Evolutionary conservation across 495 filamentous ascomycete genomes (phyloP), one percentile per base, ranked within the genome.

Genomic region (Aspergillus funiculosus): DNA sequence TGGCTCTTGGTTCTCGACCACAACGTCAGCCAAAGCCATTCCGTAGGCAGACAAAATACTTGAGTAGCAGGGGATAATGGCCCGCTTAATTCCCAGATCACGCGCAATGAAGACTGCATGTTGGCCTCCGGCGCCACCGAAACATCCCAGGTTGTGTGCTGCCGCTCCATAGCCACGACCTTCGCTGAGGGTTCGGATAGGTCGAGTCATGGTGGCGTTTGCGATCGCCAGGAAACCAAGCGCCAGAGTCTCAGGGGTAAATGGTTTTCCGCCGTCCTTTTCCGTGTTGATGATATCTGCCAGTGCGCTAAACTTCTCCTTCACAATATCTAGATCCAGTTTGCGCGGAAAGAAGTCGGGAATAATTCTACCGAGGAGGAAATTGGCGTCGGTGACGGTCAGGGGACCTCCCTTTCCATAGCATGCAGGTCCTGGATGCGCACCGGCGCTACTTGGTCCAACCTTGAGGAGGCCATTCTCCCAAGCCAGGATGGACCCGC

Each of bases 21-120:
- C 91, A 0, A 95, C 89, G 58, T 98, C 91, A 4, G 92, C 92
- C 17, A 98, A 63, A 2, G 89, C 89, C 91, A 98, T 96, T 11
- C 92, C 92, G 52, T 96, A 98, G 2, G 92, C 92, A 0, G 89
- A 95, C 0, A 98, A 75, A 2, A 98, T 89, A 0, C 90, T 95
- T 0, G 91, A 95, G 60, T 96, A 95, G 28, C 85, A 75, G 58
- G 96, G 92, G 10, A 98, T 75, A 3, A 98, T 68, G 26, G 95
- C 91, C 60, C 94, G 86, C 21, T 70, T 75, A 52, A 98, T 87
- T 0, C 91, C 90, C 14, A 98, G 71, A 14, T 83, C 84, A 53
- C 89, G 85, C 8, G 91, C 92, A 56, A 98, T 95, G n/a, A 87
- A 89, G 13, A 92, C 86, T 5, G 92, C 92, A 56, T 98, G 92